Evolutionary conservation across 495 filamentous ascomycete species (phyloP), one percentile per base, ranked within the genome.

Genomic region (Lasiosphaeria ovina): DNA sequence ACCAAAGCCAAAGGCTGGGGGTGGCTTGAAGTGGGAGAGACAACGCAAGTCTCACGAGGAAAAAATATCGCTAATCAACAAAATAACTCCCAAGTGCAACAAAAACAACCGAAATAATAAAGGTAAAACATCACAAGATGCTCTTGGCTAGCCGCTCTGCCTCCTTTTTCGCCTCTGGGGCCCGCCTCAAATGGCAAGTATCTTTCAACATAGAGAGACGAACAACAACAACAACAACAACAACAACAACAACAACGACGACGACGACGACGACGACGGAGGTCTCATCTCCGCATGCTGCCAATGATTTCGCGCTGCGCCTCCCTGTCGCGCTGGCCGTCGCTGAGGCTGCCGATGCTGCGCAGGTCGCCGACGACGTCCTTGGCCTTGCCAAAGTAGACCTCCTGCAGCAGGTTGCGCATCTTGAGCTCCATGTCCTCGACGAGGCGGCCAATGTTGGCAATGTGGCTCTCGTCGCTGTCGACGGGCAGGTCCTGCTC

Each of bases 391-490:
- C 94, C 94, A 74, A 99, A 99, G 76, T 99, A 99, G 53, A 99
- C 94, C 78, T 99, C 94, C 81, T 98, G 95, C 71, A 99, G 80
- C 74, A 98, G 74, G 72, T 98, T 99, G 53, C 94, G 87, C 95
- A 99, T 99, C 84, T 97, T 96, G 72, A 97, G 82, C 78, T 99
- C 94, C 93, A 99, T 97, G 78, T 99, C 95, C 80, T 99, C 94
- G 51, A 99, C 93, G 69, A 99, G 80, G 74, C 86, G 82, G 45
- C 94, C 94, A 62, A 98, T 91, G 73, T 99, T 99, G 53, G 89
- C 89, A 62, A 99, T 92, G 77, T 99, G 94, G 74, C 89, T 91
- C 51, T 86, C 87, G 76, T 98, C 95, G 65, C 87, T 90, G 59
- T 93, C 90, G 12, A 97, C 89, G 5, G 89, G 85, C 74, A 97